These are phyloP conservation scores for Emergomyces orientalis DNA, from an alignment of 2,329 filamentous ascomycete genomes.

Conservation along the genomic window DNA sequence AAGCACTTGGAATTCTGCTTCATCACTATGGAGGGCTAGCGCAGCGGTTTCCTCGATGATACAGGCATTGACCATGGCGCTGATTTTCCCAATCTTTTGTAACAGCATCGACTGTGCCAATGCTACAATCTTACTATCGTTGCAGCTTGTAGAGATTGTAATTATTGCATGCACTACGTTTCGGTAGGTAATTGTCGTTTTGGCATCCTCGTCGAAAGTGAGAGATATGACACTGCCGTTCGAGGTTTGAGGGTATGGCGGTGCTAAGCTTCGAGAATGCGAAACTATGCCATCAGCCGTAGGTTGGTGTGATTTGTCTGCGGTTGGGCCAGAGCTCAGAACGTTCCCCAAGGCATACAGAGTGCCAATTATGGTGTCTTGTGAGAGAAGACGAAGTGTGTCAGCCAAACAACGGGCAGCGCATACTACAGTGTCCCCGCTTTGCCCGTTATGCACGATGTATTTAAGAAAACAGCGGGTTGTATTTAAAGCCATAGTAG, in stretches of 20 bases:
- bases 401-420: constrained; percentile 80
- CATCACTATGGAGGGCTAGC: constrained; percentile 66
- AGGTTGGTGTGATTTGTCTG: constrained; percentile 38
- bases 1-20: constrained; percentile 73
- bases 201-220: constrained; percentile 64
- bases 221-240: constrained; percentile 53
- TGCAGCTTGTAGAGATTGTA: constrained; percentile 69
- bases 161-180: constrained; percentile 96
- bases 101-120: constrained; percentile 89
- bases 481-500: constrained; percentile 62
- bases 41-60: constrained; percentile 76
- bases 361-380: constrained; percentile 89
- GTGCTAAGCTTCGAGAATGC: constrained; percentile 41
- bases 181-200: constrained; percentile 64
- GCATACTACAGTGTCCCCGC: constrained; percentile 58
- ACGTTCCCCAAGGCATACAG: constrained; percentile 95
- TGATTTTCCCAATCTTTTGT: constrained; percentile 89
- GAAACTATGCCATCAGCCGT: constrained; percentile 30
- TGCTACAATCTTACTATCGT: constrained; percentile 86
- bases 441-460: constrained; percentile 72
- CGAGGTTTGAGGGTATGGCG: constrained; percentile 22
- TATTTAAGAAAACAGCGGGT: constrained; percentile 75
- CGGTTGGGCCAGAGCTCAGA: constrained; percentile 59
- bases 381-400: constrained; percentile 70
- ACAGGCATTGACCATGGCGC: constrained; percentile 65